Conservation (phyloP, 805 yeast species). For the Metschnikowia matae region DNA sequence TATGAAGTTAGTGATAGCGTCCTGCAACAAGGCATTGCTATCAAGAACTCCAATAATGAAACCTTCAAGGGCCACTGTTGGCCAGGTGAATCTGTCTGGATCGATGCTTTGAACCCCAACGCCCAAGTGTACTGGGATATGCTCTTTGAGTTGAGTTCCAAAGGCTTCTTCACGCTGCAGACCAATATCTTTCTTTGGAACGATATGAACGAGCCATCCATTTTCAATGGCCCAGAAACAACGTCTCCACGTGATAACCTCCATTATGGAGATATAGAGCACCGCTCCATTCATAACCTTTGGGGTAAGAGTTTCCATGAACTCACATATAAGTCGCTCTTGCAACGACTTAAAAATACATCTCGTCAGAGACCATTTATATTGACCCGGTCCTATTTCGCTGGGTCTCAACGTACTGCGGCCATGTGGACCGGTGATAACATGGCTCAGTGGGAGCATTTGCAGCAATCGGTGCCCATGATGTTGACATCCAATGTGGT, state of each 20-base stretch:
- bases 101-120: constrained; percentile 72
- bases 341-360: constrained; percentile 42
- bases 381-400: constrained; percentile 77
- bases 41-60: constrained; percentile 44
- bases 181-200: constrained; percentile 86
- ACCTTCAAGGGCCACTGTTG: constrained; percentile 86
- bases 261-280: constrained; percentile 81
- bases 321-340: constrained; percentile 67
- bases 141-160: constrained; percentile 41
- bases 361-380: constrained; percentile 73
- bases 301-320: constrained; percentile 80
- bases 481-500: constrained; percentile 72
- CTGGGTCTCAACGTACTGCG: constrained; percentile 88
- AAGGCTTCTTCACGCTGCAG: constrained; percentile 40
- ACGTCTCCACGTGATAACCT: constrained; percentile 77
- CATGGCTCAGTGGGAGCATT: constrained; percentile 86
- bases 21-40: constrained; percentile 38
- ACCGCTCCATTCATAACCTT: constrained; percentile 84
- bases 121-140: constrained; percentile 59
- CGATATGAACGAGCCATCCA: constrained; percentile 97
- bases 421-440: constrained; percentile 99
- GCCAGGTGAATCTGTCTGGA: constrained; percentile 97
- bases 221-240: constrained; percentile 93
- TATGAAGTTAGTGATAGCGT: constrained; percentile 62
- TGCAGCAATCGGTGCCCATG: constrained; percentile 82